Evolutionary conservation across 1,284 basidiomycete genomes (phyloP).

Genomic region (Ganoderma lingzhi): DNA sequence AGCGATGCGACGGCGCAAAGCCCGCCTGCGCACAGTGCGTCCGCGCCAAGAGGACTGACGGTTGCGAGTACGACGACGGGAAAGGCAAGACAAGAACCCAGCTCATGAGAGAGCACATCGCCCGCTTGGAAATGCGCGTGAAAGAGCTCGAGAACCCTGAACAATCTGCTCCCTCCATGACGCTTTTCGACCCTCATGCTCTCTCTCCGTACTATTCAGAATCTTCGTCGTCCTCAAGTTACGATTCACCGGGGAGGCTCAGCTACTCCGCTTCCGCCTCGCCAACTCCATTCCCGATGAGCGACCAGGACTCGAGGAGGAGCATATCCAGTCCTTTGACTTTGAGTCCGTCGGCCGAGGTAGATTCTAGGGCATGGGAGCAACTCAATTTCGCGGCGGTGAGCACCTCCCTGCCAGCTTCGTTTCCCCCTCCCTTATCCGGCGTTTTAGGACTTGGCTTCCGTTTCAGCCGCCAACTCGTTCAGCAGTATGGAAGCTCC

Average conservation of each 20-base stretch:
- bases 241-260: constrained; percentile 62
- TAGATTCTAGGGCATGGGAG: constrained; percentile 37
- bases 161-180: constrained; percentile 44
- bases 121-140: constrained; percentile 49
- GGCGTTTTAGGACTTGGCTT: constrained; percentile 48
- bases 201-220: constrained; percentile 51
- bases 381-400: constrained; percentile 35
- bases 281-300: constrained; percentile 55
- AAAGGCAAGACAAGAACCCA: constrained; percentile 57
- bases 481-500: constrained; percentile 51
- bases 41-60: constrained; percentile 50
- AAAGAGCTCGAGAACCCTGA: constrained; percentile 52
- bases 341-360: constrained; percentile 27
- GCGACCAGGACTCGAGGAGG: constrained; percentile 29
- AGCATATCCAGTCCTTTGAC: constrained; percentile 28
- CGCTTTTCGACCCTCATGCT: constrained; percentile 48
- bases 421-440: background rate
- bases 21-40: constrained; percentile 53
- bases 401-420: constrained; percentile 15
- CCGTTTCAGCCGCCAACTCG: constrained; percentile 50
- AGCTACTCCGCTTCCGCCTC: constrained; percentile 68
- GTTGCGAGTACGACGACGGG: constrained; percentile 56
- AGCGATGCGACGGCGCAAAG: constrained; percentile 54
- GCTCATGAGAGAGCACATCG: constrained; percentile 53
- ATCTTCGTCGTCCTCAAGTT: constrained; percentile 69